Conservation (phyloP, 2,329 filamentous ascomycete genomes). For the Fusarium lateritium region DNA sequence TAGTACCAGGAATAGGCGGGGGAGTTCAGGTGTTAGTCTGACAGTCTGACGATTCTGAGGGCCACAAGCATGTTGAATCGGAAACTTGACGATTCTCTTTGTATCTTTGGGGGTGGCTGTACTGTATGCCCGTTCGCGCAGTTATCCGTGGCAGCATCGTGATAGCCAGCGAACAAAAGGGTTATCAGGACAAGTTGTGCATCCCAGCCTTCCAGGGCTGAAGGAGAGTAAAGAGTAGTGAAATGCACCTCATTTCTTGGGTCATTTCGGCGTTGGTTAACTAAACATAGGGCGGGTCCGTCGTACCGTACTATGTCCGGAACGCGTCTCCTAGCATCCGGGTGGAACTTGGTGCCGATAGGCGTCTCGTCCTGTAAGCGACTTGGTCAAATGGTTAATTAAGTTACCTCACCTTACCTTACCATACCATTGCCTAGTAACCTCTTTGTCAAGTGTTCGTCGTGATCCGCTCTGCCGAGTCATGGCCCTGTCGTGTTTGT, state of each 20-base stretch:
- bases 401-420: too few species aligned
- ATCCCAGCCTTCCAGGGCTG: neutral
- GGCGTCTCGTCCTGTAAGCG: constrained; percentile 7
- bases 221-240: neutral
- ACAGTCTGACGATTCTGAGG: constrained; percentile 16
- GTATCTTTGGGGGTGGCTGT: neutral
- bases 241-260: constrained; percentile 9
- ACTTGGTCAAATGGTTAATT: neutral
- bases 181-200: neutral
- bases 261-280: neutral
- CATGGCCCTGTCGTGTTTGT: constrained; percentile 35
- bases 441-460: constrained; percentile 17
- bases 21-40: constrained; percentile 6
- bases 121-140: neutral
- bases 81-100: neutral
- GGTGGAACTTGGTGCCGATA: constrained; percentile 18
- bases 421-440: neutral
- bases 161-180: neutral
- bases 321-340: constrained; percentile 3
- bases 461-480: constrained; percentile 33
- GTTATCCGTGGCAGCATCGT: neutral
- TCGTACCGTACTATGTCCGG: neutral
- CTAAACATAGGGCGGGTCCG: constrained; percentile 8
- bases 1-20: constrained; percentile 4
- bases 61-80: neutral